Evolutionary conservation across 2,329 filamentous ascomycete genomes (phyloP), one percentile per base, ranked within the genome.

Genomic region (Calonectria leucothoes): DNA sequence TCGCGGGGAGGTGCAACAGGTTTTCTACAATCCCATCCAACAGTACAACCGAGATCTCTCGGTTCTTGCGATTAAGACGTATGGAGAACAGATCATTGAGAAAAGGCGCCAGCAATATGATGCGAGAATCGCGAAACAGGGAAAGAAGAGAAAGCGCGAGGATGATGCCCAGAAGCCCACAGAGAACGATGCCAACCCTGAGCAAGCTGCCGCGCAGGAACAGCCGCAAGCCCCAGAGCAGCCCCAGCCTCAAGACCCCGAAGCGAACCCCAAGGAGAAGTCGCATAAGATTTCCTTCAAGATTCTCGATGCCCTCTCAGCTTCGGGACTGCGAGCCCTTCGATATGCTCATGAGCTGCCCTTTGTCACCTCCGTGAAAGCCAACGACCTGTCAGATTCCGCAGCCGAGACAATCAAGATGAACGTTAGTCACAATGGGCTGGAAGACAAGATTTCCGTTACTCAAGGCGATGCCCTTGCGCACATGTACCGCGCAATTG

Each of bases 1-100:
- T 80, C 87, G 89, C 72, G 90, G 92, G 66, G 89, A 91, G 78
- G 88, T 92, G 48, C 90, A 93, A 78, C 94, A 96, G 80, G 97
- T 99, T 70, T 99, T 99, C 82, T 99, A 99, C 89, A 99, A 99
- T 80, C 96, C 97, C 0, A 98, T 99, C 69, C 97, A 99, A 83
- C 97, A 99, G 83, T 99, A 98, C 88, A 99, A 99, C 85, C 94
- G 97, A 59, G 97, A 99, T 82, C 86, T 99, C 77, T 98, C 95
- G 74, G 95, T 98, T 31, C 89, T 99, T 17, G 95, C 95, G 0
- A 98, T 99, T 83, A 95, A 94, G 81, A 94, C 94, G 0, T 98
- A 96, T 83, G 95, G 94, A 1, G 92, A 97, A 78, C 92, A 95
- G 37, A 82, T 78, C 42, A 77, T 92, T 23, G 85, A 89, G 39